Base-by-base conservation (phyloP, 176 grass and related monocot genomes). In the Dendrocalamus sinicus region DNA sequence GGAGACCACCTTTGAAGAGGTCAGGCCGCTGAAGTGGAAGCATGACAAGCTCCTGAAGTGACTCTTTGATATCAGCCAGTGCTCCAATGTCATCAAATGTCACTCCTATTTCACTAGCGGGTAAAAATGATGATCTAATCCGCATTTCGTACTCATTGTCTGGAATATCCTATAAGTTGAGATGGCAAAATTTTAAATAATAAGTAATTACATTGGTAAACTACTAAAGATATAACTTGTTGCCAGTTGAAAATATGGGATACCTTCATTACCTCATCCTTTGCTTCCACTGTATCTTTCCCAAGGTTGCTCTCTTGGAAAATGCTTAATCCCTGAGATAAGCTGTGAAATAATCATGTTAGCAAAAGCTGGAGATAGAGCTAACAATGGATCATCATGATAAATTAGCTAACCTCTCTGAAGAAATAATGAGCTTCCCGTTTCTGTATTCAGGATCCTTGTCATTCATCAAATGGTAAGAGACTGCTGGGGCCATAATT, bases 31-130 rank as follows among this genome's bases (percentile, higher is more conserved):
- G 84, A 73, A 95, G 89, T 45, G 93, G 93, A 70, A 95, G 93
- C 86, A 95, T 93, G 35, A 95, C 91, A 52, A 95, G 67, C 75
- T 95, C 93, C 20, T 91, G 91, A 72, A 95, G 89, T 14, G 91
- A 91, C 68, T 93, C 93, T 75, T 95, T 95, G 39, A 91, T 95
- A 81, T 93, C 93, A 63, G 63, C 48, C 30, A 95, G 53, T 58
- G 91, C 91, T 51, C 93, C 93, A 54, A 95, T 93, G 76, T 95
- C 93, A 91, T 95, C 86, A 71, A 99, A 96, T 67, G 90, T 92
- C 32, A 96, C 93, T 77, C 92, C 92, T 82, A 84, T 94, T 76
- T 98, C 84, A 88, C 54, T 79, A 12, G 96, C 81, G n/a, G 91
- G 91, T 80, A 98, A 88, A 57, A 95, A 88, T 10, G 87, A 81